These are phyloP conservation scores for Lycium ferocissimum DNA, from an alignment of 257 asterid genomes.

Conservation along the genomic window DNA sequence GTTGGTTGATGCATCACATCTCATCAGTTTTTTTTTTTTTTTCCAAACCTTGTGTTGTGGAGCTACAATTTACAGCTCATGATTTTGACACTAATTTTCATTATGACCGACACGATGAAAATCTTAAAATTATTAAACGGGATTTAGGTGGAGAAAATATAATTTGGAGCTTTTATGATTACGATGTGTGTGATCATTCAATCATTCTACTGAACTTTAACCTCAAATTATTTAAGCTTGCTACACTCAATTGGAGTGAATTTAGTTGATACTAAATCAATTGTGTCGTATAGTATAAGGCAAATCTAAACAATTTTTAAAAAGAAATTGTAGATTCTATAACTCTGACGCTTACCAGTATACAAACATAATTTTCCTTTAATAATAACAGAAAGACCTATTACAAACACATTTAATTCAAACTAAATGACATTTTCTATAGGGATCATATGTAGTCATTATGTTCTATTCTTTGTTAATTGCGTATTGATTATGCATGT, in stretches of 20 bases:
- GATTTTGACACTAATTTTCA: constrained; percentile 16
- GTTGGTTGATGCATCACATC: constrained; percentile 7
- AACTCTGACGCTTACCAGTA: no score
- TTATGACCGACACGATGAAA: background rate
- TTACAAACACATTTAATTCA: no score
- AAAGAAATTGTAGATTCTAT: no score
- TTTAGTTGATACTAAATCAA: background rate
- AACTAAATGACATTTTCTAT: no score
- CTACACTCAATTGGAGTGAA: background rate
- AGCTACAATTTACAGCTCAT: background rate
- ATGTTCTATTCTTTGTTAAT: background rate
- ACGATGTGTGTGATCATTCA: background rate
- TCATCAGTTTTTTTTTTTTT: background rate
- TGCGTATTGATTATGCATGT: no score
- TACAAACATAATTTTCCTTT: no score
- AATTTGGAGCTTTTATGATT: background rate
- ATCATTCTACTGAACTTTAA: background rate
- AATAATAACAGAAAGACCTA: no score
- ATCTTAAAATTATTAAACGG: background rate
- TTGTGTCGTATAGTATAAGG: background rate
- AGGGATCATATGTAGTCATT: no score
- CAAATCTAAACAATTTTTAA: no score
- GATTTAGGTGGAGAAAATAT: background rate
- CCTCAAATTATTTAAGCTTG: background rate
- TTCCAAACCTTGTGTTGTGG: background rate